Conservation (phyloP, 2,329 filamentous ascomycete genomes). For the Fusarium ramigenum region DNA sequence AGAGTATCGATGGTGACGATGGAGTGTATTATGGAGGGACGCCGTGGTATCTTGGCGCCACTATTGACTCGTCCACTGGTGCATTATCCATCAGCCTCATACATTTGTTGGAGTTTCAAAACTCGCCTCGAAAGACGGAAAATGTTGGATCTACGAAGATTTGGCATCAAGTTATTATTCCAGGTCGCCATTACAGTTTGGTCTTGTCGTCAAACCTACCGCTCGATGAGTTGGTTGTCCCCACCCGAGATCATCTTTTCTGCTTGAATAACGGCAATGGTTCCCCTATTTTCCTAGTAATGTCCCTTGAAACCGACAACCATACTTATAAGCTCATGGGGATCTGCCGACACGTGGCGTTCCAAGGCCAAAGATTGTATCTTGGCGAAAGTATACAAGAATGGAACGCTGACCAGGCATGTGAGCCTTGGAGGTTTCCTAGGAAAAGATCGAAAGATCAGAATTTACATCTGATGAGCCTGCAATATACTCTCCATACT, state of each 20-base stretch:
- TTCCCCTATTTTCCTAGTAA: not conserved
- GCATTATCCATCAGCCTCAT: not conserved
- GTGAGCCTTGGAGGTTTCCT: no score
- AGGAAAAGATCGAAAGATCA: no score
- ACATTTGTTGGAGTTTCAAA: not conserved
- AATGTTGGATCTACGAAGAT: not conserved
- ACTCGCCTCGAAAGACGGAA: not conserved
- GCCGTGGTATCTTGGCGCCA: not conserved
- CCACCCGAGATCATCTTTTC: not conserved
- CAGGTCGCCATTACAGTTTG: not conserved
- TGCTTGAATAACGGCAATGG: not conserved
- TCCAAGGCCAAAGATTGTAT: not conserved
- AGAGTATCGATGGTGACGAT: not conserved
- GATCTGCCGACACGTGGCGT: not conserved
- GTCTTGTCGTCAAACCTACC: not conserved
- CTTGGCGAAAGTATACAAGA: not conserved
- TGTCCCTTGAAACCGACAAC: not conserved
- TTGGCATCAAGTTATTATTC: not conserved
- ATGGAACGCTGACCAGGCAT: no score
- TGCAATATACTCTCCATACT: not conserved
- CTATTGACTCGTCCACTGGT: not conserved
- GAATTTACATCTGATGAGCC: not conserved
- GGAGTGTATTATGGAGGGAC: not conserved
- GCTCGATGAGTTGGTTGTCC: not conserved
- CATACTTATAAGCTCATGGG: not conserved